Evolutionary conservation across 345 rosid genomes (phyloP), one percentile per base, ranked within the genome.

Genomic region (Lepidium africanum): DNA sequence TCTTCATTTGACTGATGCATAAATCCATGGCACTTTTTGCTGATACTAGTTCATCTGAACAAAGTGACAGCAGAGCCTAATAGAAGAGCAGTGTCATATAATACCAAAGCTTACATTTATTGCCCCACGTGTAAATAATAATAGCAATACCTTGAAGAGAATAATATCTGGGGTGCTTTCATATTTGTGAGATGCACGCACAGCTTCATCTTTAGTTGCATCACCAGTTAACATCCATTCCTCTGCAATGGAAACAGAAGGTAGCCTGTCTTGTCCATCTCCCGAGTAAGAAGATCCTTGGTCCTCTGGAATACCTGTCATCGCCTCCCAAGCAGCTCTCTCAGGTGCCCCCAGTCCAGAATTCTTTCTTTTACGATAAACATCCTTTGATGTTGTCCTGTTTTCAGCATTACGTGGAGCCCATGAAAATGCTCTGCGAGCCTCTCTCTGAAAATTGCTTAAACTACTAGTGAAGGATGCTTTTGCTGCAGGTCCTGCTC

Each of bases 341-440:
- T 93, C 97, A 67, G 97, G 80, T 55, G 89, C 79, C 46, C 87
- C 65, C 75, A 90, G 79, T 50, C 92, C 91, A 64, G 94, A 90
- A 80, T 78, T 90, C 80, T 93, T 93, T 75, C 97, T 81, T 71
- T 93, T 93, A 53, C 96, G 90, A 45, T 87, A 77, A 55, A 74
- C 86, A 84, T 93, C 98, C 81, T 88, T 87, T 16, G 89, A 79
- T 30, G 87, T 75, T 54, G 77, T 78, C 83, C 86, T 88, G 57
- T 86, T 96, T 61, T 85, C 94, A 66, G 81, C 76, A 77, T 93
- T 87, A 65, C 92, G 86, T 57, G 97, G 97, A 68, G 92, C 81
- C 97, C 98, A 93, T 73, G 98, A 90, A 73, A 93, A 90, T 75
- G 96, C 98, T 73, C 97, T 82, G 12, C 98, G 94, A 63, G 94